Base-by-base conservation (phyloP, 805 yeast genomes). In the Kazachstania martiniae region DNA sequence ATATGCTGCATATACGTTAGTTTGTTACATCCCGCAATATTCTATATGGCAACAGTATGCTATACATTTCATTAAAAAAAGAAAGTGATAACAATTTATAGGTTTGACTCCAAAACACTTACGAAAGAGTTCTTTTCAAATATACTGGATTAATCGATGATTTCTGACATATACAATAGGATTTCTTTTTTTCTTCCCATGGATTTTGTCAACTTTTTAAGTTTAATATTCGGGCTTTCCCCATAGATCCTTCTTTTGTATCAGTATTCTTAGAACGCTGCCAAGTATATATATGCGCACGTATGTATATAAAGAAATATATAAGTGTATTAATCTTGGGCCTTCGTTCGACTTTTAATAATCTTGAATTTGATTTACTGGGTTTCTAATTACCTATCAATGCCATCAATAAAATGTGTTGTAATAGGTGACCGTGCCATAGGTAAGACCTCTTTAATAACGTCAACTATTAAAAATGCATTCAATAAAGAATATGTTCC, bases 401-500 rank as follows among this genome's bases (percentile, higher is more conserved):
- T 83, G 93, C 78, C 85, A 66, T 75, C 85, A 41, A 79, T 86
- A 49, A 86, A 86, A 57, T 84, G 94, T 48, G 95, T 86, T 25
- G 93, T 86, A 33, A 87, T 86, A 25, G 95, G 95, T 43, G 95
- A 86, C 53, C 95, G 78, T 59, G 94, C 94, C 34, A 95, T 86
- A 28, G 96, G 96, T 60, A 86, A 85, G 55, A 86, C 95, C 3
- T 85, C 94, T 52, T 65, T 85, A 36, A 69, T 86, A 40, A 85
- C 86, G 41, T 76, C 89, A 16, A 86, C 86, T 61, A 86, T 95
- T 18, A 83, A 94, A 33, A 86, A 85, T 55, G 82, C 93, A 21
- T 86, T 86, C 58, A 95, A 95, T 5, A 83, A 81, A 45, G 95
- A 86, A 49, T 86, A 86, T 56, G 80, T 86, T 37, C 96, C 96